phyloP scores from a whole-genome alignment of 345 rosid genomes.

The Camelina neglecta region DNA sequence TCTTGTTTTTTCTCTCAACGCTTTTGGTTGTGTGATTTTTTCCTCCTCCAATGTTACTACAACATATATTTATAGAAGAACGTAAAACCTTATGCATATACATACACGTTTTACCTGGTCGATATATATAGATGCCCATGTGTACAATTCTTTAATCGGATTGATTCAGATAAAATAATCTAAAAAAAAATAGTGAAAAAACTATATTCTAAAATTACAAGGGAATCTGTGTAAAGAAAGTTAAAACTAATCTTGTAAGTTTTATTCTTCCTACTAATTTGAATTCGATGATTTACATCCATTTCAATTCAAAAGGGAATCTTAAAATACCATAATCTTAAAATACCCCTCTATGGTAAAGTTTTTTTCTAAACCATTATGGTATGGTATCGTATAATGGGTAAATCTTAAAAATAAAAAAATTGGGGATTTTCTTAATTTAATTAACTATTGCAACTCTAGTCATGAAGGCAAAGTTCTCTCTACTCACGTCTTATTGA shows the following conservation, averaged over 20 bases:
- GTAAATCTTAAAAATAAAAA: too few relatives aligned
- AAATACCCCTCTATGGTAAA: background rate
- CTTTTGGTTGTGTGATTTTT: slow-evolving; percentile 32
- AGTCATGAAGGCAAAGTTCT: too few relatives aligned
- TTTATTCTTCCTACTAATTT: background rate
- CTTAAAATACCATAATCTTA: slow-evolving; percentile 1
- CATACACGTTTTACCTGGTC: slow-evolving; percentile 34
- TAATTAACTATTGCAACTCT: too few relatives aligned
- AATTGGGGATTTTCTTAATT: too few relatives aligned
- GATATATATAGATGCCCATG: slow-evolving; percentile 41
- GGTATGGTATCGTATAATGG: background rate
- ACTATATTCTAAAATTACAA: slow-evolving; percentile 19
- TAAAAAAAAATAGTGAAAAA: background rate
- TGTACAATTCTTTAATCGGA: slow-evolving; percentile 36
- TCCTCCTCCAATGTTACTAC: slow-evolving; percentile 10
- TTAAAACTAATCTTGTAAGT: background rate
- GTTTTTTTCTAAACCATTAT: background rate
- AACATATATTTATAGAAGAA: slow-evolving; percentile 35
- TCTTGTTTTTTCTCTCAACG: background rate
- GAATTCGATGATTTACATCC: background rate
- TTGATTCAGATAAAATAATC: slow-evolving; percentile 3
- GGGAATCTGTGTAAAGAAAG: slow-evolving; percentile 13
- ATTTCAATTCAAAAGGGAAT: background rate
- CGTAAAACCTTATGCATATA: slow-evolving; percentile 29
- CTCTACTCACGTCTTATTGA: too few relatives aligned